These are phyloP conservation scores for Polytolypa hystricis DNA, from an alignment of 2,329 filamentous ascomycete species.

Conservation along the genomic window DNA sequence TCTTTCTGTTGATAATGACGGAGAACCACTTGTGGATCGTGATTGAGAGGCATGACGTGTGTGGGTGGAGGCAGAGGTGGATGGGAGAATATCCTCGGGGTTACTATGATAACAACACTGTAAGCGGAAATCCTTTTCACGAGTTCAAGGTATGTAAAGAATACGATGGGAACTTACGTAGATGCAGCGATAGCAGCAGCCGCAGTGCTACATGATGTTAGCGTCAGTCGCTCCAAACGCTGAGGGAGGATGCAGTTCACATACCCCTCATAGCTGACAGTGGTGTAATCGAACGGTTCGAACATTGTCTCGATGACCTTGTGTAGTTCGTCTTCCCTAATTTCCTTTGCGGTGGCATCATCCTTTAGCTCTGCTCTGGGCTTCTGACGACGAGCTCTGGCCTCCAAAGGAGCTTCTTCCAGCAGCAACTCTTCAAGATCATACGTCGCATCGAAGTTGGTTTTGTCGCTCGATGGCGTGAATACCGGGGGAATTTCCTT, in stretches of 20 bases:
- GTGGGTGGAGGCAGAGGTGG: conserved; percentile 19
- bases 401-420: conserved; percentile 90
- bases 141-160: conserved; percentile 7
- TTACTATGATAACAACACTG: no score
- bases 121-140: conserved; percentile 9
- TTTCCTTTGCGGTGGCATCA: conserved; percentile 89
- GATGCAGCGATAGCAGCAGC: conserved; percentile 31
- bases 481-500: conserved; percentile 90
- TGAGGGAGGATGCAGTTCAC: conserved; percentile 18
- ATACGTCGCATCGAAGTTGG: conserved; percentile 97
- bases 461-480: conserved; percentile 89
- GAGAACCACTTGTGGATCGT: conserved; percentile 22
- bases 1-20: conserved; percentile 21
- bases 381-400: conserved; percentile 83
- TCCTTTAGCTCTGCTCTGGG: conserved; percentile 84
- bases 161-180: conserved; percentile 21
- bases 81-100: conserved; percentile 27
- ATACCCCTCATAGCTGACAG: conserved; percentile 65
- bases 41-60: conserved; percentile 28
- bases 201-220: conserved; percentile 18
- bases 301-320: conserved; percentile 91
- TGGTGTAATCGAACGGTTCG: conserved; percentile 88
- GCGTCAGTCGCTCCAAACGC: conserved; percentile 9
- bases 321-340: conserved; percentile 86
- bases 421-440: conserved; percentile 87